Base-by-base conservation (phyloP, 495 filamentous ascomycete species). In the Xylaria scruposa region DNA sequence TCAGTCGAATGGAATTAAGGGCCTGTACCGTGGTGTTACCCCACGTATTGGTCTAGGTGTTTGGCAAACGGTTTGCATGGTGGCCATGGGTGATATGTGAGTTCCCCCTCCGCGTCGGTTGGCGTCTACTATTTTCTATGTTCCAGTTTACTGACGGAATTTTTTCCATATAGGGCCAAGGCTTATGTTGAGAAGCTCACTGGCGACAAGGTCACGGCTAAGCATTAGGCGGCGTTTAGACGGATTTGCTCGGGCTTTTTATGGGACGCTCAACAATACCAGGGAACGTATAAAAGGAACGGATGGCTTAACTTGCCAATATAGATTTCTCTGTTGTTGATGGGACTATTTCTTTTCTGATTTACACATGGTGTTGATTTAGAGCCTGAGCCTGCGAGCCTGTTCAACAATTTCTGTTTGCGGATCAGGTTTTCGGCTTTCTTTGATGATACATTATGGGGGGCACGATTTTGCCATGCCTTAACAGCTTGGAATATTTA, bases 21-120 rank as follows among this genome's bases (percentile, higher is more conserved):
- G 96, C 76, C 86, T 99, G 72, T 99, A 99, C 87, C 93, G 96
- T 74, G 96, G 96, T 78, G 96, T 99, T 65, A 88, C 95, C 72
- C 96, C 96, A 75, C 90, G 96, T 78, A 93, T 98, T 80, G 97
- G 93, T 63, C 90, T 99, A 68, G 92, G 96, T 75, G 91, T 99
- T 85, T 99, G 96, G 96, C 96, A 99, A 88, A 99, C 96, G 70
- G 93, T 99, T 80, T 99, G 96, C 87, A 99, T 99, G 96, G 96
- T 99, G 84, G 96, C 95, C 79, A 88, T 99, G 86, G 96, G 96
- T 86, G 96, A 99, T 87, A 94, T 97, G 95, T 97, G 83, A 89
- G 95, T 91, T 70, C 59, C 33, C 59, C 53, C 53, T 53, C 65
- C 33, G 19, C 46, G 21, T 56, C 73, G 63, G 49, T 54, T 13